Conservation (phyloP, 2,329 filamentous ascomycete species). For the Periconia macrospinosa region DNA sequence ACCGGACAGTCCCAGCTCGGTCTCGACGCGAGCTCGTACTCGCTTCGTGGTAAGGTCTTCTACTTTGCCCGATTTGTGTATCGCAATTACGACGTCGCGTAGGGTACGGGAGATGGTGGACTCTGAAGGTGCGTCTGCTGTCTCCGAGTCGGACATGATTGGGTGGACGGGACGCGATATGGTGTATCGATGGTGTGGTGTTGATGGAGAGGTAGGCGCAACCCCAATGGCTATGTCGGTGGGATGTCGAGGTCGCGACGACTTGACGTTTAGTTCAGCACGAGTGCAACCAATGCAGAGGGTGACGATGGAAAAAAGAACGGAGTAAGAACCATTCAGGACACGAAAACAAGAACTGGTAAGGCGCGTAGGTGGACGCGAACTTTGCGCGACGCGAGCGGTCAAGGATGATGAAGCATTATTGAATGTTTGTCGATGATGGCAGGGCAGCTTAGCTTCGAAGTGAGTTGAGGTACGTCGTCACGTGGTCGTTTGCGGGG, state of each 20-base stretch:
- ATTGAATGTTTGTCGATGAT: too few relatives aligned
- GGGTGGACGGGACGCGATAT: slow-evolving; percentile 7
- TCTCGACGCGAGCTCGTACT: slow-evolving; percentile 57
- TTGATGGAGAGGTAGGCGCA: not conserved
- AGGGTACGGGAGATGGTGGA: slow-evolving; percentile 44
- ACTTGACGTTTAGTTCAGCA: not conserved
- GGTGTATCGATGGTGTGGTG: not conserved
- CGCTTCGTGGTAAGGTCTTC: slow-evolving; percentile 61
- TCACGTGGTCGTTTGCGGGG: too few relatives aligned
- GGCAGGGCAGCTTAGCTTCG: too few relatives aligned
- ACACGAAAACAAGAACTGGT: not conserved
- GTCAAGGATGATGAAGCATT: too few relatives aligned
- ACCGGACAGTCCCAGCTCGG: slow-evolving; percentile 52
- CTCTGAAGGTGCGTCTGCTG: slow-evolving; percentile 34
- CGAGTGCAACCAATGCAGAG: too few relatives aligned
- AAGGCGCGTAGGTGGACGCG: not conserved
- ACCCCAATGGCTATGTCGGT: too few relatives aligned
- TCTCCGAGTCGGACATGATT: slow-evolving; percentile 38
- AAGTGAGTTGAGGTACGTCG: too few relatives aligned
- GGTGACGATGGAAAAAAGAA: too few relatives aligned
- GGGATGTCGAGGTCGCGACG: too few relatives aligned
- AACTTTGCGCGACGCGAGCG: too few relatives aligned
- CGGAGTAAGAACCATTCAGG: too few relatives aligned
- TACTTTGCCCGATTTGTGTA: slow-evolving; percentile 45
- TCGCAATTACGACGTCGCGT: slow-evolving; percentile 43